Base-by-base conservation (phyloP, 169 alveolate genomes). In the Plasmodium fragile region DNA sequence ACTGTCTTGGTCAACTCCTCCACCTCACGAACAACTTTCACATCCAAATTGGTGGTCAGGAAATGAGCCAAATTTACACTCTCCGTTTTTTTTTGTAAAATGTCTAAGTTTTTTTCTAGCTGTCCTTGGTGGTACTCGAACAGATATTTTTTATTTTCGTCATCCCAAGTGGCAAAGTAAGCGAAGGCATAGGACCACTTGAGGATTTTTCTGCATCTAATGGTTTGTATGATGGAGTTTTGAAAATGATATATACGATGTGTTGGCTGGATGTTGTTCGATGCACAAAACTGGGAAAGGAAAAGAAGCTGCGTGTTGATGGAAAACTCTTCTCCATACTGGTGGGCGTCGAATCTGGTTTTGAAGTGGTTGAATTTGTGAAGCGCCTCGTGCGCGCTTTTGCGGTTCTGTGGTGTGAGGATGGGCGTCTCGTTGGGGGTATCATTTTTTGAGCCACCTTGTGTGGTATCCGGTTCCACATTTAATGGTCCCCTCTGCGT, bases 101-200 rank as follows among this genome's bases (percentile, higher is more conserved):
- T 85, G 45, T 85, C 93, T 52, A 85, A 36, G 65, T 85, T 85
- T 85, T 53, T 73, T 73, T 85, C 93, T 53, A 85, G 65, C 69
- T 85, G 85, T 75, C 93, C 93, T 75, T 85, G 93, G 69, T 85
- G 84, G 69, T 85, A 85, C 69, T 85, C 93, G 69, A 85, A 85
- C 28, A 85, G 30, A 75, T 85, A 53, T 18, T 75, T 85, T 39
- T 85, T 73, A 52, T 85, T 77, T 3, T 73, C 79, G 34, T 77
- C 59, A 34, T 85, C 69, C 93, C 93, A 85, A 25, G 77, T 69
- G 39, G 77, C 55, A 53, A 85, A 85, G 70, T 85, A 85, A 18
- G 93, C 79, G 79, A 39, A 77, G 32, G 93, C 84, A 69, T 85
- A 85, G 22, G 93, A 85, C 93, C 93, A 85, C 70, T 85, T 85